Evolutionary conservation across 2,329 filamentous ascomycete genomes (phyloP).

Genomic region (Magnaporthiopsis incrustans): DNA sequence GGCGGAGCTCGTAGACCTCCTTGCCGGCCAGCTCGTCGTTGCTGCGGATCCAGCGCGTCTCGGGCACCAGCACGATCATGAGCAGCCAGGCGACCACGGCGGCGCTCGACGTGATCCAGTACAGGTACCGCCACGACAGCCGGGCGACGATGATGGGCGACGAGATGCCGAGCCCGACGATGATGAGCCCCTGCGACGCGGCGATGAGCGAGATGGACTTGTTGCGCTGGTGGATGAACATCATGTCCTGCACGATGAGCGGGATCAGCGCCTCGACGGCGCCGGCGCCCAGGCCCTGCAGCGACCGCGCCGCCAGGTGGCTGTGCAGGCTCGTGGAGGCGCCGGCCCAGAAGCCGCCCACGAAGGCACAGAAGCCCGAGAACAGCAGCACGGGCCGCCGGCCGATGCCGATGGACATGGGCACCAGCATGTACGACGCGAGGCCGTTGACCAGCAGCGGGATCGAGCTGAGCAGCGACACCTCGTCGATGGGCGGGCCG

Average conservation of each 20-base stretch:
- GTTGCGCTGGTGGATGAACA: conserved; percentile 11
- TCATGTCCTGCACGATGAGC: conserved; percentile 14
- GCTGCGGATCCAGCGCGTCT: conserved; percentile 20
- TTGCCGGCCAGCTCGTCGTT: conserved; percentile 22
- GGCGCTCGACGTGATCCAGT: conserved; percentile 22
- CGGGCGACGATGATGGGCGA: conserved; percentile 20
- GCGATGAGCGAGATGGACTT: conserved; percentile 12
- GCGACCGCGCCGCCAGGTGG: conserved; percentile 27
- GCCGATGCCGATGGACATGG: conserved; percentile 28
- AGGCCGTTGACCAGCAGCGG: conserved; percentile 29
- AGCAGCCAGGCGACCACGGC: conserved; percentile 21
- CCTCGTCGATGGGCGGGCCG: conserved; percentile 20
- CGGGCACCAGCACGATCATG: conserved; percentile 21
- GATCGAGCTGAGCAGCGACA: conserved; percentile 21
- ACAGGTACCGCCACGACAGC: conserved; percentile 23
- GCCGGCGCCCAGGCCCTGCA: conserved; percentile 28
- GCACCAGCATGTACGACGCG: conserved; percentile 29
- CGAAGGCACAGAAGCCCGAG: conserved; percentile 23
- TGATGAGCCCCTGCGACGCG: conserved; percentile 19
- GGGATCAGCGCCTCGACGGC: conserved; percentile 31
- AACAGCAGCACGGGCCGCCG: conserved; percentile 26
- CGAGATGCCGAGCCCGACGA: conserved; percentile 21
- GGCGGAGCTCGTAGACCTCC: conserved; percentile 15
- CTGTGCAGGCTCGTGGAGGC: conserved; percentile 23
- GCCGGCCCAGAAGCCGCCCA: conserved; percentile 25